Conservation (phyloP, 306 rosid species). For the Vigna reflexopilosa region DNA sequence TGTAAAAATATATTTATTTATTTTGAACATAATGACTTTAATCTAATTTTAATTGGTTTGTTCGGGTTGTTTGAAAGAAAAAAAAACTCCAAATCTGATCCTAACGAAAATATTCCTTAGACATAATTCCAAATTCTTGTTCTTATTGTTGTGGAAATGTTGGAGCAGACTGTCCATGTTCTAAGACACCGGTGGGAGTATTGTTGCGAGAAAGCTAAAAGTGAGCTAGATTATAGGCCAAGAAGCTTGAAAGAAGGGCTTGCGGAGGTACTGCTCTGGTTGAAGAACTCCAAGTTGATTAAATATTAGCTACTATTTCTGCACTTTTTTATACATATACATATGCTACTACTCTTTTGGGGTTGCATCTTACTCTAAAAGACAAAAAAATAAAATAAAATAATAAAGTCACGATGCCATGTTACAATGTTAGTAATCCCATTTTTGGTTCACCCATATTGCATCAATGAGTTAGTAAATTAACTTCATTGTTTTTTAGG, state of each 20-base stretch:
- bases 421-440: neutral
- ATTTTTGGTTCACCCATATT: neutral
- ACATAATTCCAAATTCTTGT: neutral
- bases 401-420: neutral
- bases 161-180: slow-evolving; percentile 74
- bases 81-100: too few species aligned
- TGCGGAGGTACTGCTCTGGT: slow-evolving; percentile 76
- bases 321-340: neutral
- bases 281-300: slow-evolving; percentile 69
- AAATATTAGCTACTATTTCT: slow-evolving; percentile 43
- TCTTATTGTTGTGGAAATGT: slow-evolving; percentile 33
- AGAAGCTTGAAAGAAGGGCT: slow-evolving; percentile 84
- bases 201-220: slow-evolving; percentile 54
- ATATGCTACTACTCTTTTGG: neutral
- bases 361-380: neutral
- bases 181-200: slow-evolving; percentile 84
- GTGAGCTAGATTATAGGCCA: slow-evolving; percentile 60
- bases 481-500: neutral
- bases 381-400: too few species aligned
- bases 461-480: neutral
- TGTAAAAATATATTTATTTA: too few species aligned
- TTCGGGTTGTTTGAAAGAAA: too few species aligned
- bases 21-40: too few species aligned
- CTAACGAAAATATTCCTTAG: neutral
- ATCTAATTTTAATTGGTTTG: too few species aligned